Evolutionary conservation across 495 filamentous ascomycete species (phyloP), one percentile per base, ranked within the genome.

Genomic region (Penicilliopsis zonata): DNA sequence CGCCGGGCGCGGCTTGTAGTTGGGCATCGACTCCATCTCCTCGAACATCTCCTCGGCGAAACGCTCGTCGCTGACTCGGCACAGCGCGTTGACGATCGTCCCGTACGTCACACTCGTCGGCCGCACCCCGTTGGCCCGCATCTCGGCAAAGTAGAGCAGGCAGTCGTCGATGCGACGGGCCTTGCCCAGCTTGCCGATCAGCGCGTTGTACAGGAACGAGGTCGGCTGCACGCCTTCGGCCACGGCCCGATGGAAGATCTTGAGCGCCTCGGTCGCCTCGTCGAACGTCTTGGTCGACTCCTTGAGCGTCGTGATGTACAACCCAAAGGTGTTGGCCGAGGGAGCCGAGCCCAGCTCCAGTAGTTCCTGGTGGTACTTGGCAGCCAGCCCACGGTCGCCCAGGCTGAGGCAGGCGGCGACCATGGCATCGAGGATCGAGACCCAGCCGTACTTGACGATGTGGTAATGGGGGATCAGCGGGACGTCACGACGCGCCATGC

Each of bases 21-120:
- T 96, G 23, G 86, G 82, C 82, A 93, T 93, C 23, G 76, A 76
- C 63, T 98, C 90, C 90, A 98, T 98, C 64, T 98, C 92, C 44
- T 95, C 84, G 53, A 98, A 96, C 44, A 96, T 78, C 56, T 98
- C 83, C 48, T 95, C 90, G 29, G 90, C 90, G 48, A 95, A 94
- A 33, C 86, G 86, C 59, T 96, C 90, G 40, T 98, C 88, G 48
- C 84, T 90, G 35, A 96, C 92, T 37, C 90, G 86, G 65, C 86
- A 94, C 4, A 96, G 73, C 21, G 90, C 90, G 43, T 98, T 98
- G 59, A 98, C 88, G 39, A 98, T 82, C 18, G 90, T 98, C 40
- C 90, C 90, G 47, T 96, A 98, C 5, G 90, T 96, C 42, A 98
- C 90, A 36, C 86, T 94, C 4, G 90, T 98, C 2, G 90, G 90